A percentile compares a stretch with the other conserved stretches of the same genome.
Conservation (phyloP, 2,329 filamentous ascomycete species). For the Aspergillus fijiensis region DNA sequence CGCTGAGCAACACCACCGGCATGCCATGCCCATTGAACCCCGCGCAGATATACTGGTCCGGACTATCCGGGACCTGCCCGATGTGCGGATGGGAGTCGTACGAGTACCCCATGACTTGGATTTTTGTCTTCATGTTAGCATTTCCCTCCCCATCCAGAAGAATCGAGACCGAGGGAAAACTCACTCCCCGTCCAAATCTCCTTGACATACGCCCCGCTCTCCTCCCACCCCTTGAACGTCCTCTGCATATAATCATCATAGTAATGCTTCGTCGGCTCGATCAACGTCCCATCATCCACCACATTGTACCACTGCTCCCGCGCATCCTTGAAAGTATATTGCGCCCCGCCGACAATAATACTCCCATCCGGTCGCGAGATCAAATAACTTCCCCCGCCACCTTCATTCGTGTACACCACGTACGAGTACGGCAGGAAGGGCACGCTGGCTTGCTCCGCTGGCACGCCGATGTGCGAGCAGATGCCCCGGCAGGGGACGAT, state of each 20-base stretch:
- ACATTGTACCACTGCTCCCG: conserved; percentile 46
- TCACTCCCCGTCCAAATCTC: conserved; percentile 40
- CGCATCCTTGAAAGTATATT: conserved; percentile 41
- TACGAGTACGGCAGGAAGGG: conserved; percentile 53
- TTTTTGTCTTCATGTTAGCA: not conserved
- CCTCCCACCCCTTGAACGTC: conserved; percentile 39
- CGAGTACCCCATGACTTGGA: conserved; percentile 53
- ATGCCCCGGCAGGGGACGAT: conserved; percentile 75
- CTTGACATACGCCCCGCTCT: conserved; percentile 33
- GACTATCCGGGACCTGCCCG: conserved; percentile 47
- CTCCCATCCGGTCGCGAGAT: conserved; percentile 55
- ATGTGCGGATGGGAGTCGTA: conserved; percentile 55
- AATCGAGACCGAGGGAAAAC: conserved; percentile 4
- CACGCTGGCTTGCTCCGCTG: conserved; percentile 23
- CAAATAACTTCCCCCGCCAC: conserved; percentile 59
- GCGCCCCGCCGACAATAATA: conserved; percentile 65
- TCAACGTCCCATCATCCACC: conserved; percentile 53
- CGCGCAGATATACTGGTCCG: conserved; percentile 57
- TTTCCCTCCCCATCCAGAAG: not conserved
- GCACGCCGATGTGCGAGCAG: conserved; percentile 37
- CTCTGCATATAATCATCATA: conserved; percentile 42
- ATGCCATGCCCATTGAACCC: conserved; percentile 69
- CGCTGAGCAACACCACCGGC: conserved; percentile 62
- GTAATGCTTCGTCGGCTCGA: conserved; percentile 45
- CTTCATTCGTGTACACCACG: conserved; percentile 56